Evolutionary conservation across 2,329 filamentous ascomycete species (phyloP), one percentile per base, ranked within the genome.

Genomic region (Elsinoe fawcettii): DNA sequence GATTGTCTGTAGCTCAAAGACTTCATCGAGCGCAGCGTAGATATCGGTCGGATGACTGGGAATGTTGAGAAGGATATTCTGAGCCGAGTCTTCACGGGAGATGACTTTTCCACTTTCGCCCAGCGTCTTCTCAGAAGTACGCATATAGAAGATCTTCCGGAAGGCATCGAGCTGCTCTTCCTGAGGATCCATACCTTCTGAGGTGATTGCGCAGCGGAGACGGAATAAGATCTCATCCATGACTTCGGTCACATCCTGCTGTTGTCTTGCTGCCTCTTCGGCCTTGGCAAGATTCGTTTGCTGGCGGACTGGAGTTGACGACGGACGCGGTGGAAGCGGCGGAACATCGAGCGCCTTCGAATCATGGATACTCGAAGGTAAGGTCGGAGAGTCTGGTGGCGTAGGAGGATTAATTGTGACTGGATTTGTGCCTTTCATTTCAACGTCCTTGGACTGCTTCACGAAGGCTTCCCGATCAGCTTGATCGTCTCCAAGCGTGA

Each of bases 231-330:
- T 88, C 65, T 92, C 93, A 59, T 90, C 90, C 74, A 96, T 91
- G 46, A 96, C 92, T 71, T 99, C 93, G 11, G 90, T 90, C 3
- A 96, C 92, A 71, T 99, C 93, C 72, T 99, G 91, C 67, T 99
- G 93, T 51, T 66, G 51, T 54, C 59, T 67, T 32, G 89, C 80
- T 16, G 80, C 80, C 41, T 80, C 75, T 63, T 83, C 77, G 4
- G 82, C 75, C 56, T 79, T 75, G 34, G 77, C 75, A 20, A 78
- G 65, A 2, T 62, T 57, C 5, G 37, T 67, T 60, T 56, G 64
- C 61, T 20, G 60, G 58, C 27, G 62, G 63, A 32, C 65, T 64
- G 58, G 64, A 58, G 37, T 64, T 60, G 37, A 66, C 41, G 70
- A 64, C 60, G 77, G 73, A 49, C 81, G 73, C 39, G 81, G 81